Percentiles rank a stretch among this genome's conserved stretches.
phyloP scores from a whole-genome alignment of 2,329 filamentous ascomycete species.

The Ramichloridium luteum region DNA sequence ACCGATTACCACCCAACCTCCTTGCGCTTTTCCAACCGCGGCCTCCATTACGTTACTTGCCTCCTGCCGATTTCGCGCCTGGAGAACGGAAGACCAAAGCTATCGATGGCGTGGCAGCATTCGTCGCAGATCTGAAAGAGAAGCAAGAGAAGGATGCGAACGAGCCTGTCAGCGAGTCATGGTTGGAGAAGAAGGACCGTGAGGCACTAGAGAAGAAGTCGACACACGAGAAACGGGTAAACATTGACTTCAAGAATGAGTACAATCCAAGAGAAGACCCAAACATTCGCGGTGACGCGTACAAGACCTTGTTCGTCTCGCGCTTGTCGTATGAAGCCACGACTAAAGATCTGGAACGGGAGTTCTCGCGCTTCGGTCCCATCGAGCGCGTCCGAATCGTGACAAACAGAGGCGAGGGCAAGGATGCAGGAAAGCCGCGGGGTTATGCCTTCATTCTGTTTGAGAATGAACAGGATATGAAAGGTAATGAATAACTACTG shows the following conservation, averaged over 20 bases:
- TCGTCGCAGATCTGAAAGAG: slow-evolving; percentile 62
- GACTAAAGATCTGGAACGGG: slow-evolving; percentile 79
- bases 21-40: slow-evolving; percentile 91
- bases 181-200: slow-evolving; percentile 77
- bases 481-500: slow-evolving; percentile 52
- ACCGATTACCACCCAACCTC: slow-evolving; percentile 86
- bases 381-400: slow-evolving; percentile 67
- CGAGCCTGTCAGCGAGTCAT: slow-evolving; percentile 70
- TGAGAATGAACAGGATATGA: slow-evolving; percentile 96
- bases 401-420: slow-evolving; percentile 75
- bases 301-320: slow-evolving; percentile 87
- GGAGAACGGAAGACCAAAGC: slow-evolving; percentile 66
- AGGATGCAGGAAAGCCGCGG: slow-evolving; percentile 36
- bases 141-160: slow-evolving; percentile 45
- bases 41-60: slow-evolving; percentile 79
- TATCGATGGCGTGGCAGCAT: slow-evolving; percentile 63
- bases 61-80: slow-evolving; percentile 68
- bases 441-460: slow-evolving; percentile 97
- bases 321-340: slow-evolving; percentile 82
- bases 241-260: slow-evolving; percentile 50
- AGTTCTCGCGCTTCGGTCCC: slow-evolving; percentile 85
- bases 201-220: slow-evolving; percentile 62
- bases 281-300: slow-evolving; percentile 84
- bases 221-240: slow-evolving; percentile 47
- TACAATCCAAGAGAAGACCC: slow-evolving; percentile 75